Evolutionary conservation across 2,329 filamentous ascomycete genomes (phyloP), one percentile per base, ranked within the genome.

Genomic region (Aspergillus melleus): DNA sequence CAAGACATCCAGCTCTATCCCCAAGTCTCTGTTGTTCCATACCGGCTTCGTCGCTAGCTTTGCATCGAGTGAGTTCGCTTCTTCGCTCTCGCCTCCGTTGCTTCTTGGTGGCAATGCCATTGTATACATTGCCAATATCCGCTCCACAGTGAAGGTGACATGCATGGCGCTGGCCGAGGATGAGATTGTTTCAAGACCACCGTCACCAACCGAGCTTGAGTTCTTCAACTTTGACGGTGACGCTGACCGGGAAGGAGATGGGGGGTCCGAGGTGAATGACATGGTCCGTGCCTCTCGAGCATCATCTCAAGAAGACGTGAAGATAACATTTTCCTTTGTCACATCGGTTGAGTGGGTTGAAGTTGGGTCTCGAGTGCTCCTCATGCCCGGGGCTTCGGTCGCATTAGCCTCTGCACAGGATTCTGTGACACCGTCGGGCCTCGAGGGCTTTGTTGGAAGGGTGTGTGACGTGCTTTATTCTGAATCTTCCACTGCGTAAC

Each of bases 71-170:
- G 85, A 89, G 52, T 84, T 80, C 54, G 69, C 71, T 0, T 70
- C 68, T 4, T 58, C 69, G 5, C 66, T 72, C 29, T 77, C 76
- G 3, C 76, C 88, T 0, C 84, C 83, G 24, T 80, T 84, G 1
- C 80, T 97, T 6, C 66, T 81, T 3, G 78, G 79, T 22, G 77
- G 78, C 1, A 77, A 79, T 58, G 82, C 84, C 0, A 92, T 96
- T 30, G 85, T 94, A 0, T 98, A 97, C 70, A 86, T 93, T 46
- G 92, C 91, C 19, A 97, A 92, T 70, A 88, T 98, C 14, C 85
- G 94, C 9, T 90, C 92, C 1, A 87, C 90, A 0, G 93, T 92
- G 0, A 88, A 89, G 61, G 86, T 98, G 1, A 73, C 90, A 26
- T 83, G 84, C 32, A 81, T 89, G 60, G 71, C 73, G 22, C 66